Evolutionary conservation across 441 rosid genomes (phyloP), one percentile per base, ranked within the genome.

Genomic region (Geranium incanum): DNA sequence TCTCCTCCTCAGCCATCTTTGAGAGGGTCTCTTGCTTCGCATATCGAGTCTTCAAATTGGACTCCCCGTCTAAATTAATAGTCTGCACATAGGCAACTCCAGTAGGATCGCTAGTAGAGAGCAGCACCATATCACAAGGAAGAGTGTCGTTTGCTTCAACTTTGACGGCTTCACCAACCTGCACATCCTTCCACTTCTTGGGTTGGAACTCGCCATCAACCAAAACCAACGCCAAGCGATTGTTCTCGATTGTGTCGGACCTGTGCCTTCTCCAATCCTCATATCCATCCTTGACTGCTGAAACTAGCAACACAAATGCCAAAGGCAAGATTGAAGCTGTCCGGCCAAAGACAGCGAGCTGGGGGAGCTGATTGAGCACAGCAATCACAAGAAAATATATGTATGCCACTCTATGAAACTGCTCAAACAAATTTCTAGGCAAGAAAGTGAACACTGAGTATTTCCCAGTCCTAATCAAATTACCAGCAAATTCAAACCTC

Each of bases 291-390:
- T 95, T 95, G 69, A 95, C 83, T 0, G 98, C 98, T 0, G 98
- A 88, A 73, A 95, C 97, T 66, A 89, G 78, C 37, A 93, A 85
- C 59, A 93, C 98, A 79, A 93, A 83, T 23, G 96, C 87, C 60
- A 95, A 88, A 1, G 99, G 98, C 91, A 93, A 59, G 74, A 91
- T 81, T 4, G 98, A 93, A 75, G 84, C 93, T 41, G 83, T 86
- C 67, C 98, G 86, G n/a, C 99, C 98, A 41, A 95, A 95, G 62
- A 93, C 98, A 0, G 99, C 99, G 11, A 93, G 96, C 90, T 91
- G 98, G 6, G 98, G 98, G 63, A 95, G 92, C 84, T 95, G 99
- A 78, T 95, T 95, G 48, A 92, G 98, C 69, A 91, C 85, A 0
- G 95, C 97, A 77, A 95, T 95, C 4, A 88, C 86, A 65, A 93